These are phyloP conservation scores for Paecilomyces sp. DNA, from an alignment of 2,329 filamentous ascomycete genomes.

Conservation along the genomic window DNA sequence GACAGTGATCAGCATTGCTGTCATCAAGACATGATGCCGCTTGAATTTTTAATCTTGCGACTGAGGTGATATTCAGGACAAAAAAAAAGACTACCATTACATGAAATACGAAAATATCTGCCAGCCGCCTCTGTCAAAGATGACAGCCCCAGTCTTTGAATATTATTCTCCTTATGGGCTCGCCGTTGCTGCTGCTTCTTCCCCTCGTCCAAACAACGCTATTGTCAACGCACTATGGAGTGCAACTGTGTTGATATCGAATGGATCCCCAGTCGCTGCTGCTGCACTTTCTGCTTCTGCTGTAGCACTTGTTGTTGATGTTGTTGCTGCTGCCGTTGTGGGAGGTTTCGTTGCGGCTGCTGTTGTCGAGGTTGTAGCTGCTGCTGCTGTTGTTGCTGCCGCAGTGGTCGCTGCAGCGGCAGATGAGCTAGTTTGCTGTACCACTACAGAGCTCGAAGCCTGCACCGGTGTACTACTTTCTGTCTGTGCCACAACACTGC, in stretches of 20 bases:
- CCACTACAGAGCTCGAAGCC: not conserved
- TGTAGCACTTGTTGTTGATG: not conserved
- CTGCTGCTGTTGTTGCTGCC: not conserved
- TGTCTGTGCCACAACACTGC: not conserved
- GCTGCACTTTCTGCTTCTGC: not conserved
- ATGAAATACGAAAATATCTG: not conserved
- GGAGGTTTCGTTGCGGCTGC: not conserved
- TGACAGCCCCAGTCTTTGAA: not conserved
- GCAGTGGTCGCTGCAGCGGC: not conserved
- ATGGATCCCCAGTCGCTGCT: not conserved
- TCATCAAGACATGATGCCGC: not conserved
- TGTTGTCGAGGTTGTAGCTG: not conserved
- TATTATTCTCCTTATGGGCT: not conserved
- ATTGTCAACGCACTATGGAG: conserved; percentile 2
- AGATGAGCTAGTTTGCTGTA: not conserved
- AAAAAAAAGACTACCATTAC: not conserved
- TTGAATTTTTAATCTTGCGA: not conserved
- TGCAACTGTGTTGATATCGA: conserved; percentile 4
- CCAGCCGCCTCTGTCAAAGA: not conserved
- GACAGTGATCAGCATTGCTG: not conserved
- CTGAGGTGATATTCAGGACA: not conserved
- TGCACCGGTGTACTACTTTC: not conserved
- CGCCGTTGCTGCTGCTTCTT: not conserved
- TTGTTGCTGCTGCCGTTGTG: not conserved
- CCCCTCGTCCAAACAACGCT: not conserved